phyloP scores from a whole-genome alignment of 371 early-diverging fungal genomes.

The Mortierella sp. region DNA sequence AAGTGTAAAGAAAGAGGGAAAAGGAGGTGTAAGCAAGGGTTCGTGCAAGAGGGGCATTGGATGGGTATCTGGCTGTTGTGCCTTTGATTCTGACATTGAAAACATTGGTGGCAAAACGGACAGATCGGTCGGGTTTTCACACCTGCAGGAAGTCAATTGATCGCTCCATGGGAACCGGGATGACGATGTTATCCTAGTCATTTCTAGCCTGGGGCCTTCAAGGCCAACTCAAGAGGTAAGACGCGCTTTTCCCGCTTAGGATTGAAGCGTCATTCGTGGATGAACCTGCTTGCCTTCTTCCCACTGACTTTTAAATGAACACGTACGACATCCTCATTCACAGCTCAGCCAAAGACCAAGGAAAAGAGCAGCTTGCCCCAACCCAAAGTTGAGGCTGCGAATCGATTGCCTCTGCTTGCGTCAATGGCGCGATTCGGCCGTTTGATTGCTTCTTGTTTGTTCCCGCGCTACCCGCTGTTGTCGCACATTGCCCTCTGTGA shows the following conservation, averaged over 20 bases:
- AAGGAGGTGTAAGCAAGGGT: neutral
- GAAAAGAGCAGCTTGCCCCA: neutral
- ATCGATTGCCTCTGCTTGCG: neutral
- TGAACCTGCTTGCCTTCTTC: neutral
- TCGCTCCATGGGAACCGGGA: no score
- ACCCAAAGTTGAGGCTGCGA: neutral
- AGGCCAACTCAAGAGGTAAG: neutral
- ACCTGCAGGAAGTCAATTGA: no score
- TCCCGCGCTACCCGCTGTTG: neutral
- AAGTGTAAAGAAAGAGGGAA: neutral
- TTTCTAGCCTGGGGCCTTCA: no score
- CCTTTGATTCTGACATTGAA: no score
- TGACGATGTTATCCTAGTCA: no score
- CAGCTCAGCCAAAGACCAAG: neutral
- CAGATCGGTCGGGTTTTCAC: no score
- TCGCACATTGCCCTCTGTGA: neutral
- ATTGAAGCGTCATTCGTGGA: neutral
- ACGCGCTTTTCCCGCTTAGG: neutral
- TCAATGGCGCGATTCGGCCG: conserved; percentile 11
- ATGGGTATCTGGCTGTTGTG: no score
- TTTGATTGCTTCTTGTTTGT: conserved; percentile 12
- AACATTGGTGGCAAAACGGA: no score
- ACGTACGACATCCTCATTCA: neutral
- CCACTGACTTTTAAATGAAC: neutral
- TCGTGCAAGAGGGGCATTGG: neutral